These are phyloP conservation scores for Dianthus caryophyllus DNA, from an alignment of 148 eudicot species.

Conservation along the genomic window DNA sequence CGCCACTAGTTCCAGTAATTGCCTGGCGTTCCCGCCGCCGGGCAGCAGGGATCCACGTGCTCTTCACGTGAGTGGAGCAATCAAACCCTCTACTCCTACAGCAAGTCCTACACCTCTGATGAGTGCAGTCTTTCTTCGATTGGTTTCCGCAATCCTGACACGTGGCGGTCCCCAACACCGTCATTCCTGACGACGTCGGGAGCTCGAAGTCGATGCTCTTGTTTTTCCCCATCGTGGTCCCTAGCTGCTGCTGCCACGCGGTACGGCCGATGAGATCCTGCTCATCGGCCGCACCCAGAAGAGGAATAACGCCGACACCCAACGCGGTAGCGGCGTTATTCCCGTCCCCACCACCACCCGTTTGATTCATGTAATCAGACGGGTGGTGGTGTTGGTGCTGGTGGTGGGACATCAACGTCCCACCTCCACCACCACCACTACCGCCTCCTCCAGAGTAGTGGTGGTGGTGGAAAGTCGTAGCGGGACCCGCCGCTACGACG, in stretches of 20 bases:
- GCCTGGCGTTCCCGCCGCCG: conserved; percentile 68
- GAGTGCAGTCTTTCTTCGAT: conserved; percentile 84
- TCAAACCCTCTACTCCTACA: conserved; percentile 86
- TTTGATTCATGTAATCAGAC: background rate
- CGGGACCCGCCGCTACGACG: conserved; percentile 45
- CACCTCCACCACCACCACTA: too few species aligned
- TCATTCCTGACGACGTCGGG: too few species aligned
- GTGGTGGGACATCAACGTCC: too few species aligned
- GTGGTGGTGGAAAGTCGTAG: too few species aligned
- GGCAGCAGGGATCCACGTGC: conserved; percentile 97
- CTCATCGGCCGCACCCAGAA: conserved; percentile 38
- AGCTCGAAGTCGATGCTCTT: too few species aligned
- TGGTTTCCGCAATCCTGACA: conserved; percentile 93
- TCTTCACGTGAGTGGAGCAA: conserved; percentile 82
- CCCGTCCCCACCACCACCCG: background rate
- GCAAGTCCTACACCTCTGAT: conserved; percentile 79
- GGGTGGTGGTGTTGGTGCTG: conserved; percentile 1
- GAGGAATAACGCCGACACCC: conserved; percentile 69
- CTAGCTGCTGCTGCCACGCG: conserved; percentile 30
- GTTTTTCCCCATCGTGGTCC: too few species aligned
- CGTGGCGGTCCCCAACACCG: conserved; percentile 23
- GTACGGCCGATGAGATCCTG: conserved; percentile 24
- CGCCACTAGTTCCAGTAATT: conserved; percentile 14
- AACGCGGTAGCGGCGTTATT: conserved; percentile 30
- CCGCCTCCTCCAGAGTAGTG: too few species aligned